Evolutionary conservation across 2,329 filamentous ascomycete genomes (phyloP).

Genomic region (Fonsecaea multimorphosa): DNA sequence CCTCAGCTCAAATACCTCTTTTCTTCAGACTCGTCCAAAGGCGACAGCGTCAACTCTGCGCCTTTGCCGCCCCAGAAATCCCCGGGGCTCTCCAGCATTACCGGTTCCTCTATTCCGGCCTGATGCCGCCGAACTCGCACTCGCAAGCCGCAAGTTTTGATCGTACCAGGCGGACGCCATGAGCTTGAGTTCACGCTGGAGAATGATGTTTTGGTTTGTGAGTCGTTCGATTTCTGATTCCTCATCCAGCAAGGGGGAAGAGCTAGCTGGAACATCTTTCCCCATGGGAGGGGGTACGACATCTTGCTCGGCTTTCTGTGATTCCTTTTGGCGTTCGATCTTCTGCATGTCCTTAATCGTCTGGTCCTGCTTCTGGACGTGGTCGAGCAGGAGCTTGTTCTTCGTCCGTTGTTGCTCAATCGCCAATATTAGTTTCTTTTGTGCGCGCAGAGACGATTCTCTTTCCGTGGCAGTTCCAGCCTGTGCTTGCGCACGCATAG

Average conservation of each 20-base stretch:
- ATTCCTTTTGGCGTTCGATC: conserved; percentile 18
- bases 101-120: conserved; percentile 49
- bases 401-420: conserved; percentile 37
- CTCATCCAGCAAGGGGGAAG: conserved; percentile 11
- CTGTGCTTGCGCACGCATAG: conserved; percentile 38
- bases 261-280: conserved; percentile 20
- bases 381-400: conserved; percentile 33
- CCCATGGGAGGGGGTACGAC: conserved; percentile 25
- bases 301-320: conserved; percentile 16
- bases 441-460: conserved; percentile 34
- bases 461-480: conserved; percentile 35
- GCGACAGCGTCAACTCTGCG: conserved; percentile 47
- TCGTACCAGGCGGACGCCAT: conserved; percentile 57
- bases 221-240: conserved; percentile 34
- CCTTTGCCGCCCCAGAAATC: conserved; percentile 55
- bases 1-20: not conserved
- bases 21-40: conserved; percentile 26
- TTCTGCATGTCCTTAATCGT: conserved; percentile 34
- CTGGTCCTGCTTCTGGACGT: conserved; percentile 36
- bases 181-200: conserved; percentile 50
- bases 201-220: conserved; percentile 32
- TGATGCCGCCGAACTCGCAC: conserved; percentile 47
- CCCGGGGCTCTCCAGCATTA: conserved; percentile 46
- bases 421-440: conserved; percentile 37
- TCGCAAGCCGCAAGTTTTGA: conserved; percentile 53